These are phyloP conservation scores for Rachicladosporium sp. DNA, from an alignment of 2,329 filamentous ascomycete species.

Conservation along the genomic window DNA sequence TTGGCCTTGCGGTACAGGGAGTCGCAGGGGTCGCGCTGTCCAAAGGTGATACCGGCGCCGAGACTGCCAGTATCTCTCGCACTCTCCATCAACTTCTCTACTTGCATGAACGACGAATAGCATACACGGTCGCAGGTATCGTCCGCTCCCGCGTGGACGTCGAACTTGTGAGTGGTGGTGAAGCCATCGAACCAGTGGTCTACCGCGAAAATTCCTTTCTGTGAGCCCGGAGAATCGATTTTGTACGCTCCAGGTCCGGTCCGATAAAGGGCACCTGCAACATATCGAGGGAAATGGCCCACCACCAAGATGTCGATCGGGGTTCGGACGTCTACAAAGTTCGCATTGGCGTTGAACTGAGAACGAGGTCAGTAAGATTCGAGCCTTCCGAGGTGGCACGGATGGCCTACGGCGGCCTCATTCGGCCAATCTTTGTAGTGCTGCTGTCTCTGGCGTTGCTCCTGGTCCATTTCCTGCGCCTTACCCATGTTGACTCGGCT, in stretches of 20 bases:
- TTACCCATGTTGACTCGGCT: no score
- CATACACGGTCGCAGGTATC: no score
- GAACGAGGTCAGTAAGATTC: background rate
- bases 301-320: background rate
- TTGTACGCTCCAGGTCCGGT: slow-evolving; percentile 59
- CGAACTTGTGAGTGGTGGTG: slow-evolving; percentile 56
- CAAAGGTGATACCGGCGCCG: slow-evolving; percentile 47
- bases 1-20: slow-evolving; percentile 61
- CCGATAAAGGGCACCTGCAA: slow-evolving; percentile 59
- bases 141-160: no score
- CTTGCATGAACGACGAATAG: slow-evolving; percentile 34
- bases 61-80: slow-evolving; percentile 49
- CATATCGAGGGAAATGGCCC: slow-evolving; percentile 58
- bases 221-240: slow-evolving; percentile 39
- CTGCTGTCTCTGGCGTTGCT: background rate
- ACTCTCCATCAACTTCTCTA: slow-evolving; percentile 48
- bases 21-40: slow-evolving; percentile 60
- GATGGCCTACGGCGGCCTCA: slow-evolving; percentile 4
- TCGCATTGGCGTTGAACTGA: background rate
- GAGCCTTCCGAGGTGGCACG: background rate
- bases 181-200: slow-evolving; percentile 78
- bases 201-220: slow-evolving; percentile 45
- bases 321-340: background rate
- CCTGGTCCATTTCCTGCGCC: no score
- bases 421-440: slow-evolving; percentile 12